phyloP scores from a whole-genome alignment of 257 asterid species.

The Fraxinus anomala region DNA sequence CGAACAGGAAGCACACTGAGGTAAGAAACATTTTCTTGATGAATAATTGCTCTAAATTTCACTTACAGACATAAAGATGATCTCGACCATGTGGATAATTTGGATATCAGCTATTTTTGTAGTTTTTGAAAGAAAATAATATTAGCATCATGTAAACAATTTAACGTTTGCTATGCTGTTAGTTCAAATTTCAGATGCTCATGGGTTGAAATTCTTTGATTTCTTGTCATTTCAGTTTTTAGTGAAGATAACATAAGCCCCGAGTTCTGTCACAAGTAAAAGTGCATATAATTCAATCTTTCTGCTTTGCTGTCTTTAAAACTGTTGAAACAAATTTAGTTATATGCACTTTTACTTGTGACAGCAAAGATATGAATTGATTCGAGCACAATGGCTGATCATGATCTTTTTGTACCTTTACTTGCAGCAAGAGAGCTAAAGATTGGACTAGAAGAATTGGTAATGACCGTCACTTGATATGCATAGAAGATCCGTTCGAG shows the following conservation, averaged over 20 bases:
- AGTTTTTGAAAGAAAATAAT: background rate
- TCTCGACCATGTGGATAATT: background rate
- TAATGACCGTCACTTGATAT: conserved; percentile 89
- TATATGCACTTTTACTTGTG: too few species aligned
- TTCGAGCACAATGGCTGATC: background rate
- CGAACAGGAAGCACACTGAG: conserved; percentile 76
- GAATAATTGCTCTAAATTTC: background rate
- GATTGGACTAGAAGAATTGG: conserved; percentile 98
- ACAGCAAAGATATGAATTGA: background rate
- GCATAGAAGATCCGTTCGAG: conserved; percentile 98
- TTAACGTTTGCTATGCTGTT: background rate
- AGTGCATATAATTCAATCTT: background rate
- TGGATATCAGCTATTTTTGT: background rate
- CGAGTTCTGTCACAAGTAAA: background rate
- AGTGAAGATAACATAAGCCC: background rate
- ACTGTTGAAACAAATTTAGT: background rate
- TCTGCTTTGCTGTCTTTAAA: background rate
- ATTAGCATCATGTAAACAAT: background rate
- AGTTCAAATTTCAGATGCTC: background rate
- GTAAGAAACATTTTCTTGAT: conserved; percentile 39
- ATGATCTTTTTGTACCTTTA: background rate
- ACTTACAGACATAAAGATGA: background rate
- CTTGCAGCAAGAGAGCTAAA: conserved; percentile 69
- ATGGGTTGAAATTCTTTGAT: background rate
- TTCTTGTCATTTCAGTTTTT: background rate